Conservation (phyloP, 2,329 filamentous ascomycete species). For the Cordyceps cateniannulata region DNA sequence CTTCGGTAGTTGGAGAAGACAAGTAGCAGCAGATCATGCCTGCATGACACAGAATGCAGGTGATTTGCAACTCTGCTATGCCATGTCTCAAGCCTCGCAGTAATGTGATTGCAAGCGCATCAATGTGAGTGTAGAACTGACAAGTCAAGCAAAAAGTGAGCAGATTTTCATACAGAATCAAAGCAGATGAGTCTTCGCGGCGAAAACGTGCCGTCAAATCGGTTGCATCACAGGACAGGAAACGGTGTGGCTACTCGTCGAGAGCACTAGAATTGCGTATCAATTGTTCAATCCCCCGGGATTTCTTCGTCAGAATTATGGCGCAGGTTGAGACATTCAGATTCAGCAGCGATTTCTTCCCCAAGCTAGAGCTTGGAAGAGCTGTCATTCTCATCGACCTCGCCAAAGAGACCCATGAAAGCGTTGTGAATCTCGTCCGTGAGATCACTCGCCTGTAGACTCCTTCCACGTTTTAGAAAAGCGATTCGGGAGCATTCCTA, state of each 20-base stretch:
- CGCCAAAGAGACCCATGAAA: conserved; percentile 75
- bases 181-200: background rate
- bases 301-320: too few relatives aligned
- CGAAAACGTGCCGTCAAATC: background rate
- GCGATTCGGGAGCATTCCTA: conserved; percentile 79
- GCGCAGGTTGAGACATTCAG: too few relatives aligned
- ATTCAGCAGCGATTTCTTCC: too few relatives aligned
- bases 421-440: conserved; percentile 83
- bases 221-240: too few relatives aligned
- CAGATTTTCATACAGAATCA: too few relatives aligned
- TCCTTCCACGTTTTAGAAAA: conserved; percentile 77
- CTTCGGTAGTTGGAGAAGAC: background rate
- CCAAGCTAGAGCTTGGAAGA: conserved; percentile 27
- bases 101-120: background rate
- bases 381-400: conserved; percentile 43
- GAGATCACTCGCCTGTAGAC: conserved; percentile 86
- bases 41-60: background rate
- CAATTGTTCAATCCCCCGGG: too few relatives aligned
- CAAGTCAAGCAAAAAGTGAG: background rate
- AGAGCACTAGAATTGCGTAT: too few relatives aligned
- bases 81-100: background rate
- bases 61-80: background rate
- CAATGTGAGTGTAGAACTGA: background rate
- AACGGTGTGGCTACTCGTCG: too few relatives aligned
- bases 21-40: background rate